Percentiles rank a stretch among this genome's conserved stretches.
Evolutionary conservation across 176 grass and related monocot species (phyloP).

Genomic region (Leersia perrieri): DNA sequence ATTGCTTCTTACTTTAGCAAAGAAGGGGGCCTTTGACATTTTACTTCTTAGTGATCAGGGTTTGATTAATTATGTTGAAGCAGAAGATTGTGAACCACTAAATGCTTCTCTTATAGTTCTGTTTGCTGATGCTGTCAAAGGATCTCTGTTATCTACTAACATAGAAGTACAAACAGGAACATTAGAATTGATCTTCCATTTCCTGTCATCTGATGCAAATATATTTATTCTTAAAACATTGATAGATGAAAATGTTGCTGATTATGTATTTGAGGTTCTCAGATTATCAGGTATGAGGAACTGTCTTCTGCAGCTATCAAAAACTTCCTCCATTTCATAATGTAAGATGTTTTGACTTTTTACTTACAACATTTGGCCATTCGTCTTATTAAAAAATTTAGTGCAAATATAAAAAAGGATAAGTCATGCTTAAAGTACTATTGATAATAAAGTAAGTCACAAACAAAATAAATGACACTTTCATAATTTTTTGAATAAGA

Average conservation of each 20-base stretch:
- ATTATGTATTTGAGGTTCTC: constrained; percentile 93
- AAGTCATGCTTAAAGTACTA: too few relatives aligned
- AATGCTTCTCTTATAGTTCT: constrained; percentile 51
- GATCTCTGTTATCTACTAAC: constrained; percentile 83
- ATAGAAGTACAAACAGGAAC: constrained; percentile 66
- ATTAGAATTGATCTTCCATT: constrained; percentile 90
- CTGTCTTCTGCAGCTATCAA: constrained; percentile 8
- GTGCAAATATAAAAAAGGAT: too few relatives aligned
- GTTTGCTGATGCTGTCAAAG: constrained; percentile 94
- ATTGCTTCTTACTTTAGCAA: constrained; percentile 70
- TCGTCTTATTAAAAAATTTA: too few relatives aligned
- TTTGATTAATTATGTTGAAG: constrained; percentile 43
- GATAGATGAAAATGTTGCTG: constrained; percentile 74
- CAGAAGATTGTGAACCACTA: constrained; percentile 33
- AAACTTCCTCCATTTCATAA: too few relatives aligned
- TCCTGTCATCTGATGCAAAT: constrained; percentile 62
- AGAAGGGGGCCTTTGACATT: constrained; percentile 55
- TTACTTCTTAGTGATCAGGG: constrained; percentile 40
- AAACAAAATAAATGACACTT: too few relatives aligned
- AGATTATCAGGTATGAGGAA: constrained; percentile 68
- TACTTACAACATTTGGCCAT: too few relatives aligned
- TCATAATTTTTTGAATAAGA: too few relatives aligned
- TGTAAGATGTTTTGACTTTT: too few relatives aligned
- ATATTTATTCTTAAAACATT: constrained; percentile 62
- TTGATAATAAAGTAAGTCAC: too few relatives aligned